Evolutionary conservation across 2,329 filamentous ascomycete species (phyloP).

Genomic region (Torrubiella hemipterigena): DNA sequence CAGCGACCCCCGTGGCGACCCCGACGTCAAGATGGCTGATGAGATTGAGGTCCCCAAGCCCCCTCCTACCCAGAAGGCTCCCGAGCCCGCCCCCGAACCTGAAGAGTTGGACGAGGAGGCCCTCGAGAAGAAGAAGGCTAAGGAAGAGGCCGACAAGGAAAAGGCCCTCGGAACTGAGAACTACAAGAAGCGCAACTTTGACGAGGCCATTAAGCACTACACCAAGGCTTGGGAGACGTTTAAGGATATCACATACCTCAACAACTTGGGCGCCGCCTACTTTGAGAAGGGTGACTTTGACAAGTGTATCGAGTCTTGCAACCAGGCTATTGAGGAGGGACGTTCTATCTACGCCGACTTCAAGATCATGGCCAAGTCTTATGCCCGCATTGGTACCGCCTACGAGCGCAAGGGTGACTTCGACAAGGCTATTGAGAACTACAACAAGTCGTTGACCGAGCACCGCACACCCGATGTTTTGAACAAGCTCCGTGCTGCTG

Average conservation of each 20-base stretch:
- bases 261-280: conserved; percentile 86
- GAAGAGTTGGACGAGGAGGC: conserved; percentile 74
- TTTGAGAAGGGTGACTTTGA: conserved; percentile 96
- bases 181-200: conserved; percentile 98
- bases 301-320: conserved; percentile 74
- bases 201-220: conserved; percentile 90
- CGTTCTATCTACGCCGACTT: conserved; percentile 88
- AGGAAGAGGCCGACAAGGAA: conserved; percentile 85
- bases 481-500: conserved; percentile 79
- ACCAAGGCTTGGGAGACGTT: conserved; percentile 83
- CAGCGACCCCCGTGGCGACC: conserved; percentile 23
- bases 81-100: conserved; percentile 45
- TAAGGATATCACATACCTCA: conserved; percentile 97
- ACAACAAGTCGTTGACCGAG: conserved; percentile 88
- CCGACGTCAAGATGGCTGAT: conserved; percentile 68
- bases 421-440: conserved; percentile 70
- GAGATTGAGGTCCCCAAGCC: conserved; percentile 28
- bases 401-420: conserved; percentile 86
- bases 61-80: conserved; percentile 42
- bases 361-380: conserved; percentile 97
- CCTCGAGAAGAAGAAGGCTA: conserved; percentile 73
- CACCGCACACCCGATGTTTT: conserved; percentile 92
- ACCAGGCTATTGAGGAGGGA: conserved; percentile 80
- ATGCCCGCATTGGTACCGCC: conserved; percentile 83
- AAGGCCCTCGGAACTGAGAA: conserved; percentile 88